These are phyloP conservation scores for Trichosanthes cucumerina DNA, from an alignment of 306 rosid genomes.

Conservation along the genomic window DNA sequence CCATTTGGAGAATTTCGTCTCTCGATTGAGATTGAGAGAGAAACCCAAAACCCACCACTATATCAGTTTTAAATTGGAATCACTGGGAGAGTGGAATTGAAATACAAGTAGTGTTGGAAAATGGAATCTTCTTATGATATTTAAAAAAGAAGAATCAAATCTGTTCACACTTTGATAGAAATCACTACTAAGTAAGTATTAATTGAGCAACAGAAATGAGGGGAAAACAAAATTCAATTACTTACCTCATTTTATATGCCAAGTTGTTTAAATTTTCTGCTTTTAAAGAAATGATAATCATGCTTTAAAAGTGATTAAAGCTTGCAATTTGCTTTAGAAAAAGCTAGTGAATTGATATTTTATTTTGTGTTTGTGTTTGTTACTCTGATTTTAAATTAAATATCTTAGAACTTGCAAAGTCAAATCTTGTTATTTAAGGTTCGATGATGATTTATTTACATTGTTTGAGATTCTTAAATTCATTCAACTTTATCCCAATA, in stretches of 20 bases:
- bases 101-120: not conserved
- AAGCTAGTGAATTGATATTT: not conserved
- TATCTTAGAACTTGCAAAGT: not conserved
- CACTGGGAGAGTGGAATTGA: not conserved
- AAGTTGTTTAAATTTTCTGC: not conserved
- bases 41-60: not conserved
- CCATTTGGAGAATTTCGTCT: conserved; percentile 10
- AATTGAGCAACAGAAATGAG: not conserved
- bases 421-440: not conserved
- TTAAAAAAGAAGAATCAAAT: not conserved
- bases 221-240: not conserved
- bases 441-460: not conserved
- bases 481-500: not conserved
- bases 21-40: not conserved
- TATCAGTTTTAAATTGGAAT: not conserved
- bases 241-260: not conserved
- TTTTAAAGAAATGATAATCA: not conserved
- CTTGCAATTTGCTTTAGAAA: not conserved
- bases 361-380: not conserved
- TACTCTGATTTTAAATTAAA: not conserved
- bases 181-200: not conserved
- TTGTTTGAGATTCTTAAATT: not conserved
- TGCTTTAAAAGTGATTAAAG: not conserved
- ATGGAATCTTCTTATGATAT: conserved; percentile 11
- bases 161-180: not conserved